These are phyloP conservation scores for Alternaria sp. DNA, from an alignment of 2,329 filamentous ascomycete genomes.

Conservation along the genomic window DNA sequence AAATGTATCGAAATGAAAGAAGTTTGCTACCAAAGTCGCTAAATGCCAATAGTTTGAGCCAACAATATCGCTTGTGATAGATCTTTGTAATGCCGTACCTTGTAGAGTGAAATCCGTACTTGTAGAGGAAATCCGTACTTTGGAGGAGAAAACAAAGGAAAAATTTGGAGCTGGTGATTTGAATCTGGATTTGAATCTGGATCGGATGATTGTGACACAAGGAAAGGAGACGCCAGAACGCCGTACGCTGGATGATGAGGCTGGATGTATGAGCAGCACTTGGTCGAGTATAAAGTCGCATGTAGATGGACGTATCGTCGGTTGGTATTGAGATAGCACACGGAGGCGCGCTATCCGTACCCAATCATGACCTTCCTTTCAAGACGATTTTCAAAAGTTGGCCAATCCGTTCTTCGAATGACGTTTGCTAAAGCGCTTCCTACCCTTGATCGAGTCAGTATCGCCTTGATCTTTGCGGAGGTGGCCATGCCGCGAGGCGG, in stretches of 20 bases:
- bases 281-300: background rate
- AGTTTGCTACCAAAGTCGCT: background rate
- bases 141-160: slow-evolving; percentile 5
- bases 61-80: slow-evolving; percentile 5
- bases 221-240: slow-evolving; percentile 15
- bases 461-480: slow-evolving; percentile 59
- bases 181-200: background rate
- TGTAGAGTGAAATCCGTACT: background rate
- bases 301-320: background rate
- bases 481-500: slow-evolving; percentile 61
- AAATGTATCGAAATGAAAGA: background rate
- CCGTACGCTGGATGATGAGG: slow-evolving; percentile 9
- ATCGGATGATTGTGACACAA: background rate
- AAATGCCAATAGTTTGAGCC: slow-evolving; percentile 12
- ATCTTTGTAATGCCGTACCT: slow-evolving; percentile 4
- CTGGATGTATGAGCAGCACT: slow-evolving; percentile 11
- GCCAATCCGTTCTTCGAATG: slow-evolving; percentile 95
- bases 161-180: background rate
- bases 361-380: background rate
- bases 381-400: slow-evolving; percentile 70
- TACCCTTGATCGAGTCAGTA: slow-evolving; percentile 64
- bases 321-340: slow-evolving; percentile 14
- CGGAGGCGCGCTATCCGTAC: background rate
- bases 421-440: slow-evolving; percentile 83
- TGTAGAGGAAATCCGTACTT: background rate